Base-by-base conservation (phyloP, 345 rosid species). In the Salix caprea region DNA sequence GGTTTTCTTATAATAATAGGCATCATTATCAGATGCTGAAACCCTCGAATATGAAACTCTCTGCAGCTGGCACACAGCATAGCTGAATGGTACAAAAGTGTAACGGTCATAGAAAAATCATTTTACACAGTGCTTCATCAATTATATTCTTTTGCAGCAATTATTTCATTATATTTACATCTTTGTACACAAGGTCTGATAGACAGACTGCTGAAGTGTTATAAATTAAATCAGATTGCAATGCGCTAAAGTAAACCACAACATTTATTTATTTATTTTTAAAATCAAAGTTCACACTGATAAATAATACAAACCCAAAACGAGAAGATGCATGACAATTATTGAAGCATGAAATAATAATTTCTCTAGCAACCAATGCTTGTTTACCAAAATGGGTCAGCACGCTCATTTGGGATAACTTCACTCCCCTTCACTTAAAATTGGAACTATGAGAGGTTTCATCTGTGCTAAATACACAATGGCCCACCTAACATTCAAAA, bases 371-470 rank as follows among this genome's bases (percentile, higher is more conserved):
- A 73, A 76, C 64, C 14, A 69, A 71, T 72, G 50, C 77, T 79
- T 84, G 77, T 76, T 72, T 75, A 76, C 69, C 67, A 44, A 81
- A 46, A 79, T 37, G 69, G 30, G 69, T 36, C 69, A 36, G 56
- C 44, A 26, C 23, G 6, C 28, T 18, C 72, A 56, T 60, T 50
- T 16, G 18, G 39, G 30, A 64, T 62, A 77, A 68, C 84, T 80
- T 87, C 87, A 96, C 80, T 92, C 99, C 30, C 73, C 88, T 84
- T 91, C 98, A 67, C 78, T 93, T 66, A 93, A 82, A 72, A 96
- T 91, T 5, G 99, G 99, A 75, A 96, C 99, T 30, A 96, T 96
- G 77, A 96, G 91, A 2, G 99, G 99, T 73, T 96, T 93, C 99
- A 96, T 89, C 80, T 96, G 98, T 15, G 98, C 98, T 74, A 96